Percentiles rank a stretch among this genome's conserved stretches.
These are phyloP conservation scores for Exophiala oligosperma DNA, from an alignment of 2,329 filamentous ascomycete genomes.

Conservation along the genomic window DNA sequence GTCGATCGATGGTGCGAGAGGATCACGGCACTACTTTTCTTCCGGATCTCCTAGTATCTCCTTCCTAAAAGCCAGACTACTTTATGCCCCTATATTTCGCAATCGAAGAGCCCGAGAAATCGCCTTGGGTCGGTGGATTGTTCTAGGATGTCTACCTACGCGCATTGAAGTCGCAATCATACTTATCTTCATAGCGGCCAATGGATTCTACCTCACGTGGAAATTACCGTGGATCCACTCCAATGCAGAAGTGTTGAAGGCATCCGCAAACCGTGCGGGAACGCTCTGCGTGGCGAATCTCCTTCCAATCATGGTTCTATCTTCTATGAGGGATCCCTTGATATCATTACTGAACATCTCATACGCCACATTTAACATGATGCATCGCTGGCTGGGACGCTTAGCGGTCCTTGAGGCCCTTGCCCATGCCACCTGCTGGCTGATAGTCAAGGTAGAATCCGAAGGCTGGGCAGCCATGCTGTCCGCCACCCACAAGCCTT, in stretches of 20 bases:
- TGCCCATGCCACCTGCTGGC: slow-evolving; percentile 72
- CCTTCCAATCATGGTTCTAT: slow-evolving; percentile 44
- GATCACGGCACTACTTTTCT: slow-evolving; percentile 72
- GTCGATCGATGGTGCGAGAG: slow-evolving; percentile 66
- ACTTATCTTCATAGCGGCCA: slow-evolving; percentile 29
- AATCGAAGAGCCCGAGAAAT: no score
- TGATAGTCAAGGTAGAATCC: slow-evolving; percentile 63
- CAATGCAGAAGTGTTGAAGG: slow-evolving; percentile 35
- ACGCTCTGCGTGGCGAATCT: slow-evolving; percentile 46
- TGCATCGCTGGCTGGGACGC: slow-evolving; percentile 78
- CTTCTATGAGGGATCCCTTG: slow-evolving; percentile 45
- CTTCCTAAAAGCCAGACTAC: no score
- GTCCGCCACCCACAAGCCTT: slow-evolving; percentile 32
- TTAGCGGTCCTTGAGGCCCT: slow-evolving; percentile 69
- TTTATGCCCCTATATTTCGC: no score
- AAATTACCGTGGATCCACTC: slow-evolving; percentile 42
- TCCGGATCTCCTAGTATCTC: slow-evolving; percentile 36
- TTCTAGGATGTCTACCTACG: no score
- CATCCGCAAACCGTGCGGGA: slow-evolving; percentile 45
- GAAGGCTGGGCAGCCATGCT: slow-evolving; percentile 40
- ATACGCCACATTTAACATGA: slow-evolving; percentile 52
- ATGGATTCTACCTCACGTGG: slow-evolving; percentile 52
- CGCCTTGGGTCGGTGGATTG: no score
- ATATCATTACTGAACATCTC: slow-evolving; percentile 43
- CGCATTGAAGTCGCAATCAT: no score